Conservation (phyloP, 2,329 filamentous ascomycete species). For the Fusarium palustre region DNA sequence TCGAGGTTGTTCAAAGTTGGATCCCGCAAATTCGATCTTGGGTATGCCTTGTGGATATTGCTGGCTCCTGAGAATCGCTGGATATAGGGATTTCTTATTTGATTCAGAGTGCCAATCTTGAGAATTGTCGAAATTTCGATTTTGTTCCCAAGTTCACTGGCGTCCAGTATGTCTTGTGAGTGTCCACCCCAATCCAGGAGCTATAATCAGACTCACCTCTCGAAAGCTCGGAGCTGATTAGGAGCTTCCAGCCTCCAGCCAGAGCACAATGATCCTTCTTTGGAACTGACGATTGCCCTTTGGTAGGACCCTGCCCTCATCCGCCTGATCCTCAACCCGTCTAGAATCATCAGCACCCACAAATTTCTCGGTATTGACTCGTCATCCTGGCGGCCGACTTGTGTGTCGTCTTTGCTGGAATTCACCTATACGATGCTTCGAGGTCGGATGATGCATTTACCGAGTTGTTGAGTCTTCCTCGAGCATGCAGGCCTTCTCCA, state of each 20-base stretch:
- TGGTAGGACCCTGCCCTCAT: conserved; percentile 40
- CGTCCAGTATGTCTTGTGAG: too few relatives aligned
- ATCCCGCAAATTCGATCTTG: too few relatives aligned
- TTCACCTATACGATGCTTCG: background rate
- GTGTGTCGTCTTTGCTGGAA: conserved; percentile 1
- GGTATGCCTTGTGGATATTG: too few relatives aligned
- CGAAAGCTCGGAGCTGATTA: too few relatives aligned
- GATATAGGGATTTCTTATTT: too few relatives aligned
- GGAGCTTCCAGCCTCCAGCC: background rate
- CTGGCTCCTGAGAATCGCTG: too few relatives aligned
- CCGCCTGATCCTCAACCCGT: conserved; percentile 35
- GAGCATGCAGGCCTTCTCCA: conserved; percentile 97
- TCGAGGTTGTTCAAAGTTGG: too few relatives aligned
- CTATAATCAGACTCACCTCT: too few relatives aligned
- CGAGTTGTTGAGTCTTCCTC: conserved; percentile 72
- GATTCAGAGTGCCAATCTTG: too few relatives aligned
- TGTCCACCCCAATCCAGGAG: too few relatives aligned
- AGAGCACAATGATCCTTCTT: conserved; percentile 27
- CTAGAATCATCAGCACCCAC: conserved; percentile 35
- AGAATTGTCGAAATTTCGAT: too few relatives aligned
- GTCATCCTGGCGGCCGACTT: conserved; percentile 34
- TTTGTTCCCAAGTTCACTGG: too few relatives aligned
- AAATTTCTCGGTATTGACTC: conserved; percentile 21
- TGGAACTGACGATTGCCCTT: conserved; percentile 20
- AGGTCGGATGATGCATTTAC: conserved; percentile 37